phyloP scores from a whole-genome alignment of 768 basidiomycete species.

The Basidioascus undulatus region DNA sequence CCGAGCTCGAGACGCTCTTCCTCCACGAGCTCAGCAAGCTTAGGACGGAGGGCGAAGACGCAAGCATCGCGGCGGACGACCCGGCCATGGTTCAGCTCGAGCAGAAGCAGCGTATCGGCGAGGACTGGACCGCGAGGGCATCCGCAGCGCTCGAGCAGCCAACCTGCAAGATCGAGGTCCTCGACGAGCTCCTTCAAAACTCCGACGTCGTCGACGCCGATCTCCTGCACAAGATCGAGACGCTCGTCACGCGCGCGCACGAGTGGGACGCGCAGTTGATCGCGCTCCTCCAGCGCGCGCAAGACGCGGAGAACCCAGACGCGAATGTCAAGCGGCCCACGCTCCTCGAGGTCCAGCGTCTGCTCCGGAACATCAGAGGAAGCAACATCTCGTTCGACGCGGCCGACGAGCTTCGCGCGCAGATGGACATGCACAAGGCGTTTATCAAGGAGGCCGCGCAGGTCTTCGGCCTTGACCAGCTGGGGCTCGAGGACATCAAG shows the following conservation, averaged over 20 bases:
- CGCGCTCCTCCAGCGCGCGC: too few species aligned
- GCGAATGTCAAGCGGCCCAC: too few species aligned
- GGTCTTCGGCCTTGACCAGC: too few species aligned
- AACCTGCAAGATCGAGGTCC: conserved; percentile 46
- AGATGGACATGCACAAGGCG: too few species aligned
- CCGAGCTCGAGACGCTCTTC: neutral
- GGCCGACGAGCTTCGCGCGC: too few species aligned
- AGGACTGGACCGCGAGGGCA: conserved; percentile 53
- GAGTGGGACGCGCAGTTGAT: conserved; percentile 60
- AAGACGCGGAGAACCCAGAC: too few species aligned
- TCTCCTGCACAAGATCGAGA: conserved; percentile 39
- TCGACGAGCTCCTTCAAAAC: conserved; percentile 45
- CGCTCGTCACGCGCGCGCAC: conserved; percentile 39
- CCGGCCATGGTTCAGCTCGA: conserved; percentile 38
- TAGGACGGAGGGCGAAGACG: conserved; percentile 24
- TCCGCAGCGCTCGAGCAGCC: conserved; percentile 39
- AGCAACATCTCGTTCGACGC: too few species aligned
- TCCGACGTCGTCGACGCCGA: conserved; percentile 44
- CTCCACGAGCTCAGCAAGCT: conserved; percentile 23
- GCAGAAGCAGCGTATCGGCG: conserved; percentile 38
- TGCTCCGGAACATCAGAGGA: too few species aligned
- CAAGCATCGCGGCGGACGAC: conserved; percentile 36
- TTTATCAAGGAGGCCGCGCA: too few species aligned
- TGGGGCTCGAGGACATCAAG: too few species aligned
- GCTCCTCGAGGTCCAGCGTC: too few species aligned